Evolutionary conservation across 2,329 filamentous ascomycete genomes (phyloP), one percentile per base, ranked within the genome.

Genomic region (Neonectria hederae): DNA sequence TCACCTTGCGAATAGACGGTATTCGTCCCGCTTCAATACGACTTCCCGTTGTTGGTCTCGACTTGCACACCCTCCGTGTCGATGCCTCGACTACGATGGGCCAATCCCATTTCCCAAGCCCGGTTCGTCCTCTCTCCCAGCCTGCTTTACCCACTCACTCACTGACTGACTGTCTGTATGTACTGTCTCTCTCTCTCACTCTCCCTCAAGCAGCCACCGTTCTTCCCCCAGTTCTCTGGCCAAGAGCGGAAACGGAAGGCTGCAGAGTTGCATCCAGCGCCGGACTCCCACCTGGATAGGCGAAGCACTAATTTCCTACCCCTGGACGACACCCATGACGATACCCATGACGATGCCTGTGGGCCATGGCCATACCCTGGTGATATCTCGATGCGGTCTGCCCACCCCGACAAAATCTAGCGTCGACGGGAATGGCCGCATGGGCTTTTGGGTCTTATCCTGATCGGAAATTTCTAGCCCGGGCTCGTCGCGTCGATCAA

Each of bases 361-460:
- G 14, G 14, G 35, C 35, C 35, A 38, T 38, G 35, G 35, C 35
- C 13, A 42, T 21, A 42, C n/a, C 38, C 38, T 63, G 49, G 54
- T 51, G 60, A 40, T 54, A 63, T 63, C 60, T 63, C 60, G 54
- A 63, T 63, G 48, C 24, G 35, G 60, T 63, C 60, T 63, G 60
- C 60, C 60, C 60, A 58, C 54, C 60, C 43, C 52, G 45, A 51
- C 32, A 38, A 53, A 55, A 55, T 51, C 59, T 55, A 45, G 59
- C 59, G 49, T 46, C 52, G 48, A 30, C 48, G 48, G 48, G 48
- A 51, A 49, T 43, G 40, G 22, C 42, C 57, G 52, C 58, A 38
- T 61, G 52, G 48, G 26, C 46, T 10, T 40, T 49, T 49, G 46
- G 24, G 43, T 26, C 45, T 51, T 51, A 51, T 62, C 51, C 51